A percentile compares a stretch with the other conserved stretches of the same genome.
phyloP scores from a whole-genome alignment of 768 basidiomycete genomes.

The Kwoniella heveanensis region DNA sequence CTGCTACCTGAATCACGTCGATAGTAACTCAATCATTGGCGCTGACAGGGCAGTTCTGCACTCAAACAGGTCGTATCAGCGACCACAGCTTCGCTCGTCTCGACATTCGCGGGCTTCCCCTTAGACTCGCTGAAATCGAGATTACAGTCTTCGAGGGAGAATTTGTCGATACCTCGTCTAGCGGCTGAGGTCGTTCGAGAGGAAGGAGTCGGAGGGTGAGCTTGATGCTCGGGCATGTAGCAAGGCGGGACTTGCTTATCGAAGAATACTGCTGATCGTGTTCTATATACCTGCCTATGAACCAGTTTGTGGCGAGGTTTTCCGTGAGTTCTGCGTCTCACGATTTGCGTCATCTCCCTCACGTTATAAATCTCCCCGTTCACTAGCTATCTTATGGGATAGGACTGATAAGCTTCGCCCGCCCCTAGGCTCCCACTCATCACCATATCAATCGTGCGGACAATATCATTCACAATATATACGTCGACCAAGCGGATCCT shows the following conservation, averaged over 20 bases:
- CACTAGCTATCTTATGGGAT: no score
- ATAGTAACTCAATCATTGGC: not conserved
- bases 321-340: slow-evolving; percentile 25
- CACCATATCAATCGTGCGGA: slow-evolving; percentile 94
- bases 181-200: slow-evolving; percentile 52
- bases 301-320: slow-evolving; percentile 52
- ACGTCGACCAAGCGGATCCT: slow-evolving; percentile 52
- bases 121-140: slow-evolving; percentile 94
- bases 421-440: slow-evolving; percentile 74
- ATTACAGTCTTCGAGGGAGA: slow-evolving; percentile 78
- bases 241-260: no score
- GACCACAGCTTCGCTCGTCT: slow-evolving; percentile 85
- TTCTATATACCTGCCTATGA: no score
- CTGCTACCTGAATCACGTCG: not conserved
- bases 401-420: slow-evolving; percentile 6
- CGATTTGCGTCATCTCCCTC: no score
- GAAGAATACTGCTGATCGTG: not conserved
- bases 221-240: no score
- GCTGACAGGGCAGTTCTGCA: no score
- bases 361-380: no score
- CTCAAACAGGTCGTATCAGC: slow-evolving; percentile 71
- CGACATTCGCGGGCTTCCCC: slow-evolving; percentile 91
- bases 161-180: slow-evolving; percentile 69
- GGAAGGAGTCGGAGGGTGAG: slow-evolving; percentile 71
- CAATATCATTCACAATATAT: slow-evolving; percentile 55